Evolutionary conservation across 331 rosid species (phyloP), one percentile per base, ranked within the genome.

Genomic region (Saraca asoca): DNA sequence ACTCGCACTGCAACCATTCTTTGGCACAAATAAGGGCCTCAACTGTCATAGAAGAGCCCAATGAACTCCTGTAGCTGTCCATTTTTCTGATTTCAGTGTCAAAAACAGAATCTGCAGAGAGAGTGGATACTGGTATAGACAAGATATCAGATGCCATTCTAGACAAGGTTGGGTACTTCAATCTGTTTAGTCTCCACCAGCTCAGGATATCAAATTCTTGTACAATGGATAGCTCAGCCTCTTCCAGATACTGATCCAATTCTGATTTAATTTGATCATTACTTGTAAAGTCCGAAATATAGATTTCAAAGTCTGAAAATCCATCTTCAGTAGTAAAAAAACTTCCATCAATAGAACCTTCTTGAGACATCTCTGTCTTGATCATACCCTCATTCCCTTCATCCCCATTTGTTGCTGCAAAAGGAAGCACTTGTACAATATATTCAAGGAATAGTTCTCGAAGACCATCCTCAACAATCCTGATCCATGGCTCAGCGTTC

Each of bases 211-310:
- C 95, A 14, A 93, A 90, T 39, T 87, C 87, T 55, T 55, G 73
- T 37, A 24, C 77, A n/a, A 49, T 69, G 4, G 83, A 72, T 34
- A 81, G 69, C 55, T 74, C 45, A 48, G 88, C 70, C 67, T 90
- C 98, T 70, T 90, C 98, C 64, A 93, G 62, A 64, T 93, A 93
- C 78, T 87, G 91, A 53, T 93, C 96, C 70, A 93, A 77, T 68
- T 93, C 98, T 7, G 96, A 85, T 81, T 85, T 87, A 74, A 76
- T 81, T 69, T 83, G 87, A 58, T 79, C 85, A 74, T 82, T 79
- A 62, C 81, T 71, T 4, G 86, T 64, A 69, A 85, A 76, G 64
- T 93, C 98, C 67, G 92, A 78, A 20, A 87, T 75, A 54, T 49
- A 87, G 18, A 81, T 61, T 13, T 93, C 98, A 68, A 84, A 87